Conservation (phyloP, 257 asterid species). For the Solanum chaucha region DNA sequence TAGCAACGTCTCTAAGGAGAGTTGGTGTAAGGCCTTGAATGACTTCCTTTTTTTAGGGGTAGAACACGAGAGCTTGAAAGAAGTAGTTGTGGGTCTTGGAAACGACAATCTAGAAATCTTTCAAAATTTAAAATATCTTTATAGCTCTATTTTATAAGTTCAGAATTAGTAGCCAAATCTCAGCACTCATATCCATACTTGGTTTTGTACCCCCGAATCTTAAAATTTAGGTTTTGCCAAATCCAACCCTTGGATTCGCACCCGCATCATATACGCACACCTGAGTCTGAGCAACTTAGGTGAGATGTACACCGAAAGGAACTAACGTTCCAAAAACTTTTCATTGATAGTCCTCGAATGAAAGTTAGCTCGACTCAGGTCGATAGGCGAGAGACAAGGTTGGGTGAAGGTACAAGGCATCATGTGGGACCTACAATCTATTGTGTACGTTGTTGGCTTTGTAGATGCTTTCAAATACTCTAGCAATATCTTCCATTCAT, state of each 20-base stretch:
- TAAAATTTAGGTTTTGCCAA: no score
- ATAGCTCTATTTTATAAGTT: background rate
- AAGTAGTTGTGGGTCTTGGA: background rate
- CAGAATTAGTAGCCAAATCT: background rate
- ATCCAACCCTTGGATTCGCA: background rate
- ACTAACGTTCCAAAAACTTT: background rate
- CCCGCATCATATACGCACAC: no score
- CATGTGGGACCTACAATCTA: background rate
- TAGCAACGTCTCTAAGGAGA: background rate
- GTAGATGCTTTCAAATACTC: background rate
- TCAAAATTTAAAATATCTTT: background rate
- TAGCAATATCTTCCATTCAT: background rate
- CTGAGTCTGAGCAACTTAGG: background rate
- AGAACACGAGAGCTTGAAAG: background rate
- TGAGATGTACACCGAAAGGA: background rate
- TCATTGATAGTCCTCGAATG: background rate
- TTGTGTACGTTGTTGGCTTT: background rate
- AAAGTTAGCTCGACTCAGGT: background rate
- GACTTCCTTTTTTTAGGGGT: background rate
- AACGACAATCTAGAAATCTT: background rate
- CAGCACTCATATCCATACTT: background rate
- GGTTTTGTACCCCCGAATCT: background rate
- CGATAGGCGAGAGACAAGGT: background rate
- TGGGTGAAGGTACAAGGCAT: background rate
- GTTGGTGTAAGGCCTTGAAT: background rate